These are phyloP conservation scores for Rachicladosporium sp. DNA, from an alignment of 2,329 filamentous ascomycete genomes.

Conservation along the genomic window DNA sequence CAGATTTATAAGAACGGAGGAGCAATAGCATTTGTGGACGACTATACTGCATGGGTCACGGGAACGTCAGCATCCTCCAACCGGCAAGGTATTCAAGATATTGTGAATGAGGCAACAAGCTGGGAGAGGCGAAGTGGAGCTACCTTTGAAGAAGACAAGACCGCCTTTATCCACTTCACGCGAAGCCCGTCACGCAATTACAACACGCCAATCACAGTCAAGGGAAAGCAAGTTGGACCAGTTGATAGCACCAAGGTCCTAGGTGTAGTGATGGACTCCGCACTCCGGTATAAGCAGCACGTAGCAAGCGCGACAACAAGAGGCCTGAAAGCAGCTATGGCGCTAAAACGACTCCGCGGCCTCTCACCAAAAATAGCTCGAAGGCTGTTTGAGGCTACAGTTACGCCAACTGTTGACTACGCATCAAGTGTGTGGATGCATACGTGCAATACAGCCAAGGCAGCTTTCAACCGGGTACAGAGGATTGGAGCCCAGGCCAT, in stretches of 20 bases:
- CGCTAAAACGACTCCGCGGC: constrained; percentile 1
- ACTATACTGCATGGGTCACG: constrained; percentile 2
- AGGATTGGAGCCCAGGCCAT: not conserved
- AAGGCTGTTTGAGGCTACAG: constrained; percentile 1
- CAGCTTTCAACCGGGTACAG: not conserved
- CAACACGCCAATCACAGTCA: not conserved
- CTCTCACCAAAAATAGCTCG: constrained; percentile 1
- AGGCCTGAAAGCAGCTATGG: constrained; percentile 2
- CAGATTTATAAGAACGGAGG: not conserved
- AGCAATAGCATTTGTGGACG: not conserved
- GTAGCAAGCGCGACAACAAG: not conserved
- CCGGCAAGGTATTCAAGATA: too few species aligned
- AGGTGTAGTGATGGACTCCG: not conserved
- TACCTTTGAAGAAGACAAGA: not conserved
- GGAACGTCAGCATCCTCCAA: not conserved
- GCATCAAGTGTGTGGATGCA: constrained; percentile 2
- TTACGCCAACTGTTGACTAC: constrained; percentile 1
- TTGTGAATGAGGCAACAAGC: not conserved
- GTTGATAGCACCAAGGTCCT: not conserved
- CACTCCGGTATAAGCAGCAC: not conserved
- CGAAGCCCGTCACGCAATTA: not conserved
- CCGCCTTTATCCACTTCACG: not conserved
- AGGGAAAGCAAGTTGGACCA: not conserved
- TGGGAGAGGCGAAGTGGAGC: constrained; percentile 1
- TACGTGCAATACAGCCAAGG: not conserved